A percentile compares a stretch with the other conserved stretches of the same genome.
phyloP scores from a whole-genome alignment of 1,139 yeast species.

The Yamadazyma diospyri region DNA sequence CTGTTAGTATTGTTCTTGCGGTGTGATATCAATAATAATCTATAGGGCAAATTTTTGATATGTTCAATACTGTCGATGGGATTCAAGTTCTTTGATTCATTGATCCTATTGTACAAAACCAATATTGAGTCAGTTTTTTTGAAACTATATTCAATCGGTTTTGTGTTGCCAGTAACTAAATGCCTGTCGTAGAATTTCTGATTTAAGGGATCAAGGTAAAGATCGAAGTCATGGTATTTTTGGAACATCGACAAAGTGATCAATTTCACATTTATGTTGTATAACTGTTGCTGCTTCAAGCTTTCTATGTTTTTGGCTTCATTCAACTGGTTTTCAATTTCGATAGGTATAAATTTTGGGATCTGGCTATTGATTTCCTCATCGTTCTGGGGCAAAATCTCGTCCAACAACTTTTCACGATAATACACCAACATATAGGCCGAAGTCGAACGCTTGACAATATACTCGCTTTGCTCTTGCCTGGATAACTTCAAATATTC shows the following conservation, averaged over 20 bases:
- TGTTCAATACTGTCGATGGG: constrained; percentile 20
- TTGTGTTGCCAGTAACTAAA: constrained; percentile 43
- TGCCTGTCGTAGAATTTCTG: constrained; percentile 42
- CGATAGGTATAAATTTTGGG: constrained; percentile 67
- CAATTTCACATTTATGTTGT: constrained; percentile 61
- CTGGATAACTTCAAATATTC: constrained; percentile 50
- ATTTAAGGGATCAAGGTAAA: constrained; percentile 58
- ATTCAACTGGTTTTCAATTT: constrained; percentile 61
- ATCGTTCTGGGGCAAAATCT: constrained; percentile 58
- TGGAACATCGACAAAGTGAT: constrained; percentile 51
- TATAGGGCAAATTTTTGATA: constrained; percentile 34
- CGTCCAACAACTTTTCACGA: constrained; percentile 56
- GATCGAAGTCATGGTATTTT: constrained; percentile 70
- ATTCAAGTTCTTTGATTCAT: constrained; percentile 21
- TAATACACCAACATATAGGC: constrained; percentile 97
- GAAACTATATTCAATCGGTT: constrained; percentile 51
- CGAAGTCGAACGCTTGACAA: constrained; percentile 77
- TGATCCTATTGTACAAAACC: constrained; percentile 50
- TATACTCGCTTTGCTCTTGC: constrained; percentile 59
- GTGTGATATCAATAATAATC: constrained; percentile 64
- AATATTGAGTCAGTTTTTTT: constrained; percentile 55
- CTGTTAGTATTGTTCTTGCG: constrained; percentile 76
- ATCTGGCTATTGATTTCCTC: constrained; percentile 39
- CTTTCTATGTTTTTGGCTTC: constrained; percentile 59
- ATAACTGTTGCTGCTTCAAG: constrained; percentile 75